Evolutionary conservation across 345 rosid genomes (phyloP).

Genomic region (Syzygium aromaticum): DNA sequence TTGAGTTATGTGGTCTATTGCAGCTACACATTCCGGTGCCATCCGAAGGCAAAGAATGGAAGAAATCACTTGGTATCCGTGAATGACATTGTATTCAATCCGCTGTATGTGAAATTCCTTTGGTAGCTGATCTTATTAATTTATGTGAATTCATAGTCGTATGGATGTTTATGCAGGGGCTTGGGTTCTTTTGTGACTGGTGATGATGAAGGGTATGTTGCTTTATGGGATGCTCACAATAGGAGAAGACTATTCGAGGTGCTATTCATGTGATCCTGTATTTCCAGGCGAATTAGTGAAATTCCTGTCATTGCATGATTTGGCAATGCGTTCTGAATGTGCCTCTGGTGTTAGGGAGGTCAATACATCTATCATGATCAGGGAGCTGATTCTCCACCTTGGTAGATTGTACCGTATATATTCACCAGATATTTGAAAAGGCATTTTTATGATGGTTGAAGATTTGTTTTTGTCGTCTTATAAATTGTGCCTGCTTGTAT

Average conservation of each 20-base stretch:
- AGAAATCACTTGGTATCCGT: conserved; percentile 43
- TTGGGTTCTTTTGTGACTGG: conserved; percentile 63
- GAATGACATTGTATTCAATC: conserved; percentile 61
- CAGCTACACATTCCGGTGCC: conserved; percentile 74
- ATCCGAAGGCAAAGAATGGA: conserved; percentile 62
- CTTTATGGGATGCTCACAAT: conserved; percentile 58
- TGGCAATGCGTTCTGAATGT: neutral
- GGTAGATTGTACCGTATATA: neutral
- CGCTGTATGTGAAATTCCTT: conserved; percentile 34
- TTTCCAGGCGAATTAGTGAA: neutral
- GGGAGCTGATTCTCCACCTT: neutral
- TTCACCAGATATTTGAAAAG: neutral
- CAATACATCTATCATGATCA: neutral
- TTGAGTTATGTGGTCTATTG: conserved; percentile 2
- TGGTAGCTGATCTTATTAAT: neutral
- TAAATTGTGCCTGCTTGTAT: neutral
- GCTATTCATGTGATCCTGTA: neutral
- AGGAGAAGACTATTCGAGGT: conserved; percentile 73
- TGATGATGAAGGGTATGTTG: conserved; percentile 63
- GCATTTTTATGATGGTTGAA: neutral
- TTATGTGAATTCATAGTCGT: conserved; percentile 1
- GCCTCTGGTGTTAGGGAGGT: neutral
- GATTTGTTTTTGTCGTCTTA: neutral
- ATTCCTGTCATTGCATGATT: neutral
- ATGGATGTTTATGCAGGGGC: conserved; percentile 25